A percentile compares a stretch with the other conserved stretches of the same genome.
These are phyloP conservation scores for Aspergillus jensenii DNA, from an alignment of 2,329 filamentous ascomycete genomes.

Conservation along the genomic window DNA sequence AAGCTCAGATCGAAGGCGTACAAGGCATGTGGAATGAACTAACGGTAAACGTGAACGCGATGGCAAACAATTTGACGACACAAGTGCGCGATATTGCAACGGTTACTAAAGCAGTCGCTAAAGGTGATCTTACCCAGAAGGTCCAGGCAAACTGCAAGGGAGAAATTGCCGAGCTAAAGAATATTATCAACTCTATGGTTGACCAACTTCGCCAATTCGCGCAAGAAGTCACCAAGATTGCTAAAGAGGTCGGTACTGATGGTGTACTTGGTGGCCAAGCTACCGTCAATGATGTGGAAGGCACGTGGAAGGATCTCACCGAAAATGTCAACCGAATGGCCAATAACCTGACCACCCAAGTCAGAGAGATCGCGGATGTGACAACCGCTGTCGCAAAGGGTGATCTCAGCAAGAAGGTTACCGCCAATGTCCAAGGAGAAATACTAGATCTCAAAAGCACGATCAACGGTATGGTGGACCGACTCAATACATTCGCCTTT, in stretches of 20 bases:
- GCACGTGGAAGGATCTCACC: slow-evolving; percentile 94
- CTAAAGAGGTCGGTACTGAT: slow-evolving; percentile 94
- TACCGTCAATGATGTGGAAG: slow-evolving; percentile 92
- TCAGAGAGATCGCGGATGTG: slow-evolving; percentile 95
- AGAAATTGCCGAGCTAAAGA: slow-evolving; percentile 92
- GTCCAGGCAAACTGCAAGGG: slow-evolving; percentile 90
- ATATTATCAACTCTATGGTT: slow-evolving; percentile 99
- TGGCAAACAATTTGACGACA: slow-evolving; percentile 83
- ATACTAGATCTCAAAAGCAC: slow-evolving; percentile 95
- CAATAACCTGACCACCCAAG: slow-evolving; percentile 95
- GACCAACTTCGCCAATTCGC: slow-evolving; percentile 97
- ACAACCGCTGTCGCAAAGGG: slow-evolving; percentile 93
- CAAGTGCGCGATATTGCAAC: slow-evolving; percentile 93
- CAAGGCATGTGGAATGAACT: slow-evolving; percentile 88
- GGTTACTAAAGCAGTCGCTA: slow-evolving; percentile 68
- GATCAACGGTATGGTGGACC: slow-evolving; percentile 68
- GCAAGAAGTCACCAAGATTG: slow-evolving; percentile 93
- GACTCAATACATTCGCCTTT: slow-evolving; percentile 63
- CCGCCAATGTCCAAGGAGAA: slow-evolving; percentile 89
- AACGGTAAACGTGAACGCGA: slow-evolving; percentile 82
- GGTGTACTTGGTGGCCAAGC: slow-evolving; percentile 92
- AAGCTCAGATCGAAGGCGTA: slow-evolving; percentile 79
- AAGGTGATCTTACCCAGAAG: slow-evolving; percentile 93
- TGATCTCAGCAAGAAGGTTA: slow-evolving; percentile 94
- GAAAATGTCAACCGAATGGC: slow-evolving; percentile 98